A percentile compares a stretch with the other conserved stretches of the same genome.
Conservation (phyloP, 345 rosid genomes). For the Microthlaspi erraticum region DNA sequence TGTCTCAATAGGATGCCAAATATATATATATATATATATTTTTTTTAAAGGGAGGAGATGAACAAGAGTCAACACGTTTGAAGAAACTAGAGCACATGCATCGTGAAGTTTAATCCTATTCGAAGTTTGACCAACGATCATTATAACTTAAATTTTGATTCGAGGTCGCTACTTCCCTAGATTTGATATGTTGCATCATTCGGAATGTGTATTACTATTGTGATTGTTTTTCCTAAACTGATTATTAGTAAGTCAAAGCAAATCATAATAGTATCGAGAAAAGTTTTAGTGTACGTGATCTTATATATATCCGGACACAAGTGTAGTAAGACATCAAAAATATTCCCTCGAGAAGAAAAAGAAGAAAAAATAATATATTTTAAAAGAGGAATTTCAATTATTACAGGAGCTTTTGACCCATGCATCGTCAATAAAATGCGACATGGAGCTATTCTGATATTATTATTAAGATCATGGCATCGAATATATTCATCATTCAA, state of each 20-base stretch:
- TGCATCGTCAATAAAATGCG: constrained; percentile 32
- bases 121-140: not conserved
- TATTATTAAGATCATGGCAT: constrained; percentile 44
- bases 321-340: constrained; percentile 21
- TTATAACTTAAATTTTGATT: constrained; percentile 6
- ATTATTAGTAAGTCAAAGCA: constrained; percentile 14
- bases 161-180: not conserved
- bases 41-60: no score
- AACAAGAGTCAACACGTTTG: constrained; percentile 19
- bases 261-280: constrained; percentile 15
- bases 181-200: not conserved
- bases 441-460: constrained; percentile 30
- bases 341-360: not conserved
- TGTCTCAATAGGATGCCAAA: constrained; percentile 2
- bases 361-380: not conserved
- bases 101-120: not conserved
- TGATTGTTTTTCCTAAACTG: not conserved
- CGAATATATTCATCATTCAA: constrained; percentile 47
- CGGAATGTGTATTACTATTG: not conserved
- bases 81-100: constrained; percentile 17
- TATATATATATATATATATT: no score
- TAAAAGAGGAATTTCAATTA: not conserved
- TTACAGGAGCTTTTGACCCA: constrained; percentile 42
- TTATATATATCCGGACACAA: not conserved
- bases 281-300: constrained; percentile 8